These are phyloP conservation scores for Alternaria solani DNA, from an alignment of 2,329 filamentous ascomycete species.

Conservation along the genomic window DNA sequence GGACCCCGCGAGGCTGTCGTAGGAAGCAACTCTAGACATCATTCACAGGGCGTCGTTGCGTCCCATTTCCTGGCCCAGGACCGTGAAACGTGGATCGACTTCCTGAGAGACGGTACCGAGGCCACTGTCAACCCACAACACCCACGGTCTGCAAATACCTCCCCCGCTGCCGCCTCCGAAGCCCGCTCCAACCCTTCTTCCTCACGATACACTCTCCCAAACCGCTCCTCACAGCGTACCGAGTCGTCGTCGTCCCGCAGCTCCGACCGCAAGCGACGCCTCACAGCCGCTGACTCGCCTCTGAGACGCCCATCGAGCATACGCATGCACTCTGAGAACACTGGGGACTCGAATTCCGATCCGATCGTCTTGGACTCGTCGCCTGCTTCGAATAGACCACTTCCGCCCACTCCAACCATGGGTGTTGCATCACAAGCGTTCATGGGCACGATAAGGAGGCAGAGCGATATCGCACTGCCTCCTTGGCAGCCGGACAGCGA, in stretches of 20 bases:
- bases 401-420: conserved; percentile 21
- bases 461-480: conserved; percentile 67
- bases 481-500: conserved; percentile 90
- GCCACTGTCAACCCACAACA: conserved; percentile 13
- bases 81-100: conserved; percentile 49
- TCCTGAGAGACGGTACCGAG: conserved; percentile 38
- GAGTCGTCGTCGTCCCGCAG: conserved; percentile 31
- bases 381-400: conserved; percentile 20
- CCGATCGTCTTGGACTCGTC: conserved; percentile 35
- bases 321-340: conserved; percentile 28
- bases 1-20: conserved; percentile 5
- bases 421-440: conserved; percentile 19
- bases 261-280: conserved; percentile 47
- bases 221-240: conserved; percentile 27
- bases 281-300: conserved; percentile 46
- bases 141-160: conserved; percentile 9
- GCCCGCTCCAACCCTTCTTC: conserved; percentile 17
- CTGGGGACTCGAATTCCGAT: conserved; percentile 27
- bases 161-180: conserved; percentile 14
- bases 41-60: conserved; percentile 35
- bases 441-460: conserved; percentile 26
- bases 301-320: conserved; percentile 40
- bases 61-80: conserved; percentile 41
- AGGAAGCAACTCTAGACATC: conserved; percentile 13
- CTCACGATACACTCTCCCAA: conserved; percentile 29